Conservation (phyloP, 129 eudicot genomes). For the Flaveria brownii region DNA sequence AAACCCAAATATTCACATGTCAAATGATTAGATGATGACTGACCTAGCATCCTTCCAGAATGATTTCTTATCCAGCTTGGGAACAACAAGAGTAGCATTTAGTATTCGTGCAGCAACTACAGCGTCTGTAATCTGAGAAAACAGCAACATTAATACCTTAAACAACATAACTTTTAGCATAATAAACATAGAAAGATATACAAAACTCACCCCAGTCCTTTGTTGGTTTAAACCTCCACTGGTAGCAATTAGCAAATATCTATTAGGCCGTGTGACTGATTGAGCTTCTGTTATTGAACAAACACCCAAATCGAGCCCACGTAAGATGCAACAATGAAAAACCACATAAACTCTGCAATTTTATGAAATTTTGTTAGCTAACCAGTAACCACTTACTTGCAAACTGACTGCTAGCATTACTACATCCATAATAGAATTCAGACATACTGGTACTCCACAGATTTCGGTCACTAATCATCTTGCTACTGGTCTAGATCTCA, state of each 20-base stretch:
- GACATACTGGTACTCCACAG: conserved; percentile 67
- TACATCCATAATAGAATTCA: conserved; percentile 69
- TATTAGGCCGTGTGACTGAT: conserved; percentile 52
- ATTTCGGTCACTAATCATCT: conserved; percentile 41
- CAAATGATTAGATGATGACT: conserved; percentile 21
- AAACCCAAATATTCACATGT: neutral
- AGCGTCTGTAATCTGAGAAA: conserved; percentile 82
- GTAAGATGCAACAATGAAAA: neutral
- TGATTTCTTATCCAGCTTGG: conserved; percentile 78
- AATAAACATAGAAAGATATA: neutral
- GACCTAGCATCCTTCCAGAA: conserved; percentile 98
- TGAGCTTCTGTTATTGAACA: conserved; percentile 55
- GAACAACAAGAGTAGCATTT: conserved; percentile 96
- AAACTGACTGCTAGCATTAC: conserved; percentile 72
- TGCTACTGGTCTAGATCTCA: conserved; percentile 59
- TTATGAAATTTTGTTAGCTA: neutral
- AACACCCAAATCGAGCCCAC: conserved; percentile 12
- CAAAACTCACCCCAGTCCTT: conserved; percentile 80
- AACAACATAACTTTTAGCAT: neutral
- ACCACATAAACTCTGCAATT: neutral
- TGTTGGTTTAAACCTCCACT: conserved; percentile 99
- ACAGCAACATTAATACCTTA: neutral
- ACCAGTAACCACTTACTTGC: conserved; percentile 48
- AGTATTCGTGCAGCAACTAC: conserved; percentile 97
- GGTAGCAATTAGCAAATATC: conserved; percentile 76